phyloP scores from a whole-genome alignment of 352 stramenopile species.

The Saprolegnia parasitica region DNA sequence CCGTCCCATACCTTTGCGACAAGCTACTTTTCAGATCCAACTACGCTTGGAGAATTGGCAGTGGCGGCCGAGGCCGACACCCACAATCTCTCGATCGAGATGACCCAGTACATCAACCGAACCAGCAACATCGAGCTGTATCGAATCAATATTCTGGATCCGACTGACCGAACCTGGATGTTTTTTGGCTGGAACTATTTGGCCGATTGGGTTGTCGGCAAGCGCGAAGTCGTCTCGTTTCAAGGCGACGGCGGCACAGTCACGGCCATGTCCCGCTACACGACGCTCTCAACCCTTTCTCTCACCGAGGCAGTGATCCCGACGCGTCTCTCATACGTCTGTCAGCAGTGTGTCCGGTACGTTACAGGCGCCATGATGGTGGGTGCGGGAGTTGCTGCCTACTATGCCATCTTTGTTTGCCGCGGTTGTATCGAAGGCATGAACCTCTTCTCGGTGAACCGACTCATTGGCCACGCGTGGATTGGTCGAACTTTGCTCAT shows the following conservation, averaged over 20 bases:
- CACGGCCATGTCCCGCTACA: not conserved
- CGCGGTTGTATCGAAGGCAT: not conserved
- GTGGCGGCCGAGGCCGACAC: not conserved
- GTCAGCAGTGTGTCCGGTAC: not conserved
- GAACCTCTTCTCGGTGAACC: slow-evolving; percentile 10
- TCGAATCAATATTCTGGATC: not conserved
- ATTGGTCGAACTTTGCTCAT: slow-evolving; percentile 8
- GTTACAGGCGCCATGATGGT: not conserved
- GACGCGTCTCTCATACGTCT: not conserved
- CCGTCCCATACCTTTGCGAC: not conserved
- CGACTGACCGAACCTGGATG: not conserved
- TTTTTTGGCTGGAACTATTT: slow-evolving; percentile 2
- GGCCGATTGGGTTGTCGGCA: not conserved
- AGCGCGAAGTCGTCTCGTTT: slow-evolving; percentile 22
- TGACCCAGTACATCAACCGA: not conserved
- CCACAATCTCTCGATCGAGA: not conserved
- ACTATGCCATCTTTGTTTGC: not conserved
- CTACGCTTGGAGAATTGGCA: not conserved
- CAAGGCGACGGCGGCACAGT: not conserved
- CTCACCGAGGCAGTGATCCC: not conserved
- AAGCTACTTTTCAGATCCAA: too few relatives aligned
- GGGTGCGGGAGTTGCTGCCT: not conserved
- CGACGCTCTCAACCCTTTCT: too few relatives aligned
- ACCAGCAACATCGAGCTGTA: not conserved
- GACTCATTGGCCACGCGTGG: slow-evolving; percentile 11